Conservation (phyloP, 164 flowering plant genomes). For the Magnolia kwangsiensis region DNA sequence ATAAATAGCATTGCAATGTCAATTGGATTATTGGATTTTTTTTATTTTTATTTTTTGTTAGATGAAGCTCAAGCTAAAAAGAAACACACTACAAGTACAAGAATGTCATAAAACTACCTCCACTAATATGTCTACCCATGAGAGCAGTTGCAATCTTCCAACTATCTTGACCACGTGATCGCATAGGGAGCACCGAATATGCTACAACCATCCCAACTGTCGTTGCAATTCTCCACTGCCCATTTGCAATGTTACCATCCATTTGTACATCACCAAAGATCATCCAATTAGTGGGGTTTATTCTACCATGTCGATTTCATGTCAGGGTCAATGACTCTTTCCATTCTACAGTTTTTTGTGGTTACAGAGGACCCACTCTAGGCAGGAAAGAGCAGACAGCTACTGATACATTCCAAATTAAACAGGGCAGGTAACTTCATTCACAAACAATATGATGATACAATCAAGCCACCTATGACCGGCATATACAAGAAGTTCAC, state of each 20-base stretch:
- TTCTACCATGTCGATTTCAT: background rate
- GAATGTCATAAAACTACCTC: constrained; percentile 45
- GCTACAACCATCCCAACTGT: constrained; percentile 82
- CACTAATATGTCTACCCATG: constrained; percentile 89
- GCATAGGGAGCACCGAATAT: constrained; percentile 72
- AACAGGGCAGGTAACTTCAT: no score
- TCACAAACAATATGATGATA: no score
- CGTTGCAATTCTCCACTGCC: constrained; percentile 20
- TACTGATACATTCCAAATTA: no score
- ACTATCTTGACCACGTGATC: constrained; percentile 78
- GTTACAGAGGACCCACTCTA: no score
- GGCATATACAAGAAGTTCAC: no score
- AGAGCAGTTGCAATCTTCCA: constrained; percentile 94
- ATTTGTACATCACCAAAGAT: background rate
- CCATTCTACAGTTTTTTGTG: no score
- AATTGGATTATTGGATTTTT: no score
- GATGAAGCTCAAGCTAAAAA: background rate
- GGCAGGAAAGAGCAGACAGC: no score
- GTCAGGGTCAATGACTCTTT: background rate
- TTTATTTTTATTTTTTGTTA: background rate
- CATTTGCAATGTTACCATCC: background rate
- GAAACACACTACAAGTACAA: background rate
- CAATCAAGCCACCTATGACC: no score
- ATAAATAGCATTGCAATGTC: no score
- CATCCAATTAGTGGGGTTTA: background rate